Evolutionary conservation across 2,329 filamentous ascomycete species (phyloP), one percentile per base, ranked within the genome.

Genomic region (Dactylellina sp.): DNA sequence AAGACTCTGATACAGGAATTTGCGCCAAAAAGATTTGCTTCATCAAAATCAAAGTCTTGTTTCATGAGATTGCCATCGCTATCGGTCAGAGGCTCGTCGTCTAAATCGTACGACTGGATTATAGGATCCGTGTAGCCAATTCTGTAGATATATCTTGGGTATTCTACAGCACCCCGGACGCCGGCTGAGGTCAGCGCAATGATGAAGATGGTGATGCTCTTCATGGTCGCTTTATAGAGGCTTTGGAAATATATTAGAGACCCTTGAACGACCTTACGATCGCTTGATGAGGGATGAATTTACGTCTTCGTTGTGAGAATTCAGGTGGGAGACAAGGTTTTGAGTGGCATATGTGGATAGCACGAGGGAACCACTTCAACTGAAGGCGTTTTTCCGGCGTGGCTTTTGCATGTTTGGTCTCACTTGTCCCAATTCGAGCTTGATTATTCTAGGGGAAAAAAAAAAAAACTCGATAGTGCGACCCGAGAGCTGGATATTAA

Each of bases 71-170:
- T 53, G 0, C 46, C 53, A 0, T 47, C 14, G 1, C 2, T 16
- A 14, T 71, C 52, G 18, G 46, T 6, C 1, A 64, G 2, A 7
- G 40, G 37, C 0, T 52, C 42, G 14, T 42, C 59, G 22, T 53
- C 22, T 3, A 20, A 35, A 14, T 71, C 44, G 53, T 63, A 64
- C 7, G 44, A 16, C 24, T 56, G 24, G 14, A 71, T 40, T 7
- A 24, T 64, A 7, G 53, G 11, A 1, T 42, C 37, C 25, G 46
- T 20, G 16, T 71, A 71, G 6, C 50, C 60, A 3, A 71, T 14
- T 42, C 59, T 42, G 52, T 64, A 71, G 32, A 20, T 28, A 32
- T 47, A 71, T 5, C 50, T 24, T 1, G 66, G 66, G 12, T 49
- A 62, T 11, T 40, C n/a, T 16, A 59, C 47, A 0, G 20, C 22